phyloP scores from a whole-genome alignment of 2,329 filamentous ascomycete genomes.

The Botrytis fragariae region DNA sequence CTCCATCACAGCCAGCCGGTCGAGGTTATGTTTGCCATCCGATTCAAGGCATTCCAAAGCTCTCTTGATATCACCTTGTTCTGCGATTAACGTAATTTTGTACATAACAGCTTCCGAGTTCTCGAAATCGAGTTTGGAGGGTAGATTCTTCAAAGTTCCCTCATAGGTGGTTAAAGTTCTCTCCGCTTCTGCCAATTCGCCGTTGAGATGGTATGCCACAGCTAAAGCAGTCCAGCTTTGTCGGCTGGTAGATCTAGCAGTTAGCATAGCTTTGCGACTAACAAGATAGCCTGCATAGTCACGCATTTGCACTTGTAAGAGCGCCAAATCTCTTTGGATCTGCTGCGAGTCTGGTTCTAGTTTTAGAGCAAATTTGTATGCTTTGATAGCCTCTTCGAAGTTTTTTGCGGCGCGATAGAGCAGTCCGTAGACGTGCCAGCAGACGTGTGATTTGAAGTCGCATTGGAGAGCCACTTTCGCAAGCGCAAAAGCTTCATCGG shows the following conservation, averaged over 20 bases:
- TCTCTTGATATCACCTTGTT: slow-evolving; percentile 76
- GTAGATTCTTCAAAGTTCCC: slow-evolving; percentile 81
- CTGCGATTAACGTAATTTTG: slow-evolving; percentile 92
- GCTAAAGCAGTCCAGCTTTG: slow-evolving; percentile 98
- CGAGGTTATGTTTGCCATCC: slow-evolving; percentile 73
- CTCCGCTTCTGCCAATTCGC: slow-evolving; percentile 81
- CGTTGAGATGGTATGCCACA: slow-evolving; percentile 87
- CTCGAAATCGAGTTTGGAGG: slow-evolving; percentile 77
- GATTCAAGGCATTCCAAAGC: slow-evolving; percentile 84
- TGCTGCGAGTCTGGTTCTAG: slow-evolving; percentile 92
- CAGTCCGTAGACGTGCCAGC: slow-evolving; percentile 98
- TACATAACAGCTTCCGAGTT: slow-evolving; percentile 93
- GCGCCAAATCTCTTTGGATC: slow-evolving; percentile 89
- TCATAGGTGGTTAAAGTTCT: slow-evolving; percentile 90
- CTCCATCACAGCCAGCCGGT: slow-evolving; percentile 83
- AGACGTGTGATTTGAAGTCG: slow-evolving; percentile 99
- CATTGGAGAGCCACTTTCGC: slow-evolving; percentile 90
- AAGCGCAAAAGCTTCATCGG: slow-evolving; percentile 88
- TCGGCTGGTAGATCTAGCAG: slow-evolving; percentile 74
- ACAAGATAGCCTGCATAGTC: slow-evolving; percentile 93
- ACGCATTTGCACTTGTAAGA: slow-evolving; percentile 93
- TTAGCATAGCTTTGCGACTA: slow-evolving; percentile 83
- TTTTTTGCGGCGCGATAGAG: slow-evolving; percentile 94
- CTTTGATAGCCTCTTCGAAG: slow-evolving; percentile 98
- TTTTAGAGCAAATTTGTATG: slow-evolving; percentile 91